Base-by-base conservation (phyloP, 257 asterid species). In the Lycium ferocissimum region DNA sequence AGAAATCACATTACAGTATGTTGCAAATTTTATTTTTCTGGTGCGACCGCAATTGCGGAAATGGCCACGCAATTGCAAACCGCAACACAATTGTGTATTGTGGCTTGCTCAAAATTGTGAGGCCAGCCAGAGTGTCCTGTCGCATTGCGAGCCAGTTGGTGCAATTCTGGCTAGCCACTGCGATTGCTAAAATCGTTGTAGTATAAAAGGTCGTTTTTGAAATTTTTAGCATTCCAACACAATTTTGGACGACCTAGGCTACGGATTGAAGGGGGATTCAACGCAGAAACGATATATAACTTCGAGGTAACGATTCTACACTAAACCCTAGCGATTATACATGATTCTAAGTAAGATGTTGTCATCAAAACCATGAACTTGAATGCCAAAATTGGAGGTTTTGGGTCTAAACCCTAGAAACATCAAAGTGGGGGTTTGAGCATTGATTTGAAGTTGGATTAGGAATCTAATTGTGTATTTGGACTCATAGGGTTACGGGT, bases 361-460 rank as follows among this genome's bases (percentile, higher is more conserved):
- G n/a, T 35, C 51, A 69, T 37, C 76, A 69, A 69, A 69, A 37
- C 76, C 15, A 69, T 15, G 49, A 69, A 69, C 38, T 69, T 13
- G 26, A 7, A 15, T 3, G 76, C 7, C 22, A 9, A 67, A 67
- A 67, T 13, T 67, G 47, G 20, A 67, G 43, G 73, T 13, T 2
- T 67, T 15, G 75, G 75, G 49, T 37, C 75, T 9, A 67, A 69
- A 49, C 22, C 76, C 76, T 69, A 69, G 51, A 69, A 69, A 14
- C 76, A 69, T 69, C 76, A 37, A 69, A 15, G 15, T 69, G 76
- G 38, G 75, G 45, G 37, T 69, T 69, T 69, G n/a, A 58, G 38
- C 51, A 38, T 37, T 6, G 9, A 37, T 69, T 37, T 37, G 51
- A 69, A 69, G 22, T 37, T 12, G 10, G 51, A 69, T 69, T 37